Evolutionary conservation across 2,329 filamentous ascomycete genomes (phyloP).

Genomic region (Scolecobasidium constrictum): DNA sequence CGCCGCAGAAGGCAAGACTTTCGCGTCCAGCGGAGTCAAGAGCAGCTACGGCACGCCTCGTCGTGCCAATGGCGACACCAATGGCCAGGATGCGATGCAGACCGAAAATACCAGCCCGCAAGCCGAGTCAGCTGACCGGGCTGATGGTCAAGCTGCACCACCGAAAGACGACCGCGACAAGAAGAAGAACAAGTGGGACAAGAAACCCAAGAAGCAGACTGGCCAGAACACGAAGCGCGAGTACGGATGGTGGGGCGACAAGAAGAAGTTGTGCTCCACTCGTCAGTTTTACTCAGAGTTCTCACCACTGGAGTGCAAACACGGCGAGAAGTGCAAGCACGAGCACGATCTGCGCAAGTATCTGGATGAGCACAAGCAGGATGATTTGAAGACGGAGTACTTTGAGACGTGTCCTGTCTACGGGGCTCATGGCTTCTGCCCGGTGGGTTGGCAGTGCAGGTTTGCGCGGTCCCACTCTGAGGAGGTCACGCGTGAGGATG

Average conservation of each 20-base stretch:
- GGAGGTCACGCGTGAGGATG: conserved; percentile 68
- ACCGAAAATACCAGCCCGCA: no score
- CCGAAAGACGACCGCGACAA: conserved; percentile 3
- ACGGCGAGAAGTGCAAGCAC: conserved; percentile 69
- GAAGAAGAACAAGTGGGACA: conserved; percentile 23
- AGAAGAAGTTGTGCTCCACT: conserved; percentile 66
- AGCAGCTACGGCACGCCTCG: not conserved
- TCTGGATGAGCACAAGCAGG: conserved; percentile 65
- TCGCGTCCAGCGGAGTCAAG: conserved; percentile 2
- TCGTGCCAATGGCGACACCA: not conserved
- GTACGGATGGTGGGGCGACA: conserved; percentile 72
- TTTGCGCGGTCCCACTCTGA: conserved; percentile 80
- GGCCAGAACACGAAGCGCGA: conserved; percentile 77
- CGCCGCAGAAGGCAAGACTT: conserved; percentile 16
- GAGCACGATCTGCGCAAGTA: conserved; percentile 82
- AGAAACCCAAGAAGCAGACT: conserved; percentile 32
- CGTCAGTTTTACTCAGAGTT: conserved; percentile 66
- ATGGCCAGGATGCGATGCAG: no score
- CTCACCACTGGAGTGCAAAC: conserved; percentile 63
- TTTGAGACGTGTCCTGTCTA: conserved; percentile 76
- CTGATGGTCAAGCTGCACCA: no score
- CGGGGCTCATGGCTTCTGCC: conserved; percentile 63
- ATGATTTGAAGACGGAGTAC: conserved; percentile 35
- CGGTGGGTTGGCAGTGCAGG: conserved; percentile 86
- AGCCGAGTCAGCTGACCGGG: no score